Evolutionary conservation across 805 yeast species (phyloP), one percentile per base, ranked within the genome.

Genomic region (Isabelozyma rhagii): DNA sequence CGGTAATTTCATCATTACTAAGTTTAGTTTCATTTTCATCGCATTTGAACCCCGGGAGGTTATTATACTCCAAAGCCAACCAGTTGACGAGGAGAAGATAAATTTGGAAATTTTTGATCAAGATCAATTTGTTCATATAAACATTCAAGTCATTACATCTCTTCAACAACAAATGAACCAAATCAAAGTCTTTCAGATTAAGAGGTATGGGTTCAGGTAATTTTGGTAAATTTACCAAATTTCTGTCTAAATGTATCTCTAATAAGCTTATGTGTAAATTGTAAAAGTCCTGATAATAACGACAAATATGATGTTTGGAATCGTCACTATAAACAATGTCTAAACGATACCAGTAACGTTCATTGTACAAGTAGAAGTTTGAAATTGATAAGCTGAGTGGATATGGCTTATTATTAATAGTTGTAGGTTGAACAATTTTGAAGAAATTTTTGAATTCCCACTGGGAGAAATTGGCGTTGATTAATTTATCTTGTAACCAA

Each of bases 271-370:
- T 61, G 50, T 78, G 82, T 18, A 79, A 58, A 46, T 74, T 72
- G 58, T 77, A 75, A 47, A 80, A 78, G 54, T 79, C 83, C 57
- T 76, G 79, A 55, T 78, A 80, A 58, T 73, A 79, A 14, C 82
- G 66, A 52, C 80, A 73, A 17, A 79, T 59, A 46, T 70, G 69
- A 49, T 72, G 65, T 41, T 67, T 70, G 40, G 62, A 64, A 18
- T 69, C 69, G 45, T 69, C 64, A 39, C 64, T 61, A 54, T 67
- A 63, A 5, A 58, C 51, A 21, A 77, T 58, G 51, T 79, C 83
- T 28, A 78, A 68, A 47, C 79, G 67, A 55, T 80, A 80, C 82
- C 83, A 80, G 55, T 69, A 77, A 47, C 80, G 56, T n/a, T 77
- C 75, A 41, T 75, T 67, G 51, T 59, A 64, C 18, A 67, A 62